phyloP scores from a whole-genome alignment of 345 rosid species.

The Ailanthus altissimus region DNA sequence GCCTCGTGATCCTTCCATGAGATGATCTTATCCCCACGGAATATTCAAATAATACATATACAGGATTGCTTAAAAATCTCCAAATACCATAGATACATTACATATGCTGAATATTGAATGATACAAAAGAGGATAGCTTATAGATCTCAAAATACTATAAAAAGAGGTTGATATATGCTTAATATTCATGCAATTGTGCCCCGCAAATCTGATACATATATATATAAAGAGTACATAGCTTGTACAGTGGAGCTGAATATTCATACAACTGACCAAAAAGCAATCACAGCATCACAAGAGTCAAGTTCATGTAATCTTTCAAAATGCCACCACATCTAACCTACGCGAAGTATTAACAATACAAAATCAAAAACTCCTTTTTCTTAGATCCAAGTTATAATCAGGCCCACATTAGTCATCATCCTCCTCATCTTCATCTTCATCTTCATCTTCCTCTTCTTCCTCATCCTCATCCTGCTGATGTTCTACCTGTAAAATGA shows the following conservation, averaged over 20 bases:
- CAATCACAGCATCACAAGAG: neutral
- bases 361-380: constrained; percentile 19
- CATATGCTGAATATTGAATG: too few species aligned
- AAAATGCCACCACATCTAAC: constrained; percentile 9
- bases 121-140: too few species aligned
- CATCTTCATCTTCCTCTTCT: constrained; percentile 40
- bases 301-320: neutral
- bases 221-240: too few species aligned
- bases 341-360: constrained; percentile 18
- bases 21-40: too few species aligned
- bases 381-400: constrained; percentile 19
- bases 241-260: neutral
- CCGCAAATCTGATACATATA: too few species aligned
- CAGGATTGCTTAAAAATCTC: too few species aligned
- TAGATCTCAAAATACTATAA: too few species aligned
- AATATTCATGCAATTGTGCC: too few species aligned
- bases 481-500: constrained; percentile 21
- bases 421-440: constrained; percentile 26
- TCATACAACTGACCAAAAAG: neutral
- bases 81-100: too few species aligned
- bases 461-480: constrained; percentile 34
- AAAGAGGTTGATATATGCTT: too few species aligned
- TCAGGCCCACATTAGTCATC: constrained; percentile 28
- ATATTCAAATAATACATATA: too few species aligned
- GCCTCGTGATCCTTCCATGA: too few species aligned